Conservation (phyloP, 371 early-diverging fungal species). For the Mortierella sp. region DNA sequence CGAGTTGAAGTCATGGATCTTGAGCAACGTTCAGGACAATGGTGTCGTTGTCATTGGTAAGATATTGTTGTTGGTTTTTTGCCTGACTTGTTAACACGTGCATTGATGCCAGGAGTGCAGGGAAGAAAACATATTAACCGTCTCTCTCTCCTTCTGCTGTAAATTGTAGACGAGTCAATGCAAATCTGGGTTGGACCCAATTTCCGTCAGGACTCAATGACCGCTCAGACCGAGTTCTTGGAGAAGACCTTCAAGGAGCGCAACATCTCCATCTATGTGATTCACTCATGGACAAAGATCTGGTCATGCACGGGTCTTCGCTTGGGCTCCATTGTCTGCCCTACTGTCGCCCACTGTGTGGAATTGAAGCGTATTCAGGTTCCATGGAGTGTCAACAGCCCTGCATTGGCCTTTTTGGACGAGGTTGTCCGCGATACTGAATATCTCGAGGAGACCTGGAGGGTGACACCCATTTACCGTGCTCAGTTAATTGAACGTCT, state of each 20-base stretch:
- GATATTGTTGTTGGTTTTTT: not conserved
- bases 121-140: not conserved
- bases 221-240: slow-evolving; percentile 72
- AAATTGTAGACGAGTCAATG: slow-evolving; percentile 83
- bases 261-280: slow-evolving; percentile 82
- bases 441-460: slow-evolving; percentile 83
- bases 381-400: slow-evolving; percentile 90
- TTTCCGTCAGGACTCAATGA: slow-evolving; percentile 83
- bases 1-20: slow-evolving; percentile 78
- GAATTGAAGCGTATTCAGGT: slow-evolving; percentile 82
- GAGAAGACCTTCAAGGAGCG: slow-evolving; percentile 66
- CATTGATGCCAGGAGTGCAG: not conserved
- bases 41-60: slow-evolving; percentile 82
- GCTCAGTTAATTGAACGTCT: slow-evolving; percentile 70
- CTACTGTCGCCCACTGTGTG: slow-evolving; percentile 76
- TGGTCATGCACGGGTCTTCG: slow-evolving; percentile 93
- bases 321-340: slow-evolving; percentile 88
- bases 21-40: slow-evolving; percentile 71
- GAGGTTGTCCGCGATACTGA: slow-evolving; percentile 77
- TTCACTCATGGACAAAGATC: slow-evolving; percentile 93
- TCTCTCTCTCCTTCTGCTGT: too few relatives aligned
- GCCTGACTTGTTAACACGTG: not conserved
- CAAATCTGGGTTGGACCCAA: slow-evolving; percentile 86
- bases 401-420: slow-evolving; percentile 84
- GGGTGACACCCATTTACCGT: slow-evolving; percentile 76